Evolutionary conservation across 495 filamentous ascomycete species (phyloP), one percentile per base, ranked within the genome.

Genomic region (Ramalina intermedia): DNA sequence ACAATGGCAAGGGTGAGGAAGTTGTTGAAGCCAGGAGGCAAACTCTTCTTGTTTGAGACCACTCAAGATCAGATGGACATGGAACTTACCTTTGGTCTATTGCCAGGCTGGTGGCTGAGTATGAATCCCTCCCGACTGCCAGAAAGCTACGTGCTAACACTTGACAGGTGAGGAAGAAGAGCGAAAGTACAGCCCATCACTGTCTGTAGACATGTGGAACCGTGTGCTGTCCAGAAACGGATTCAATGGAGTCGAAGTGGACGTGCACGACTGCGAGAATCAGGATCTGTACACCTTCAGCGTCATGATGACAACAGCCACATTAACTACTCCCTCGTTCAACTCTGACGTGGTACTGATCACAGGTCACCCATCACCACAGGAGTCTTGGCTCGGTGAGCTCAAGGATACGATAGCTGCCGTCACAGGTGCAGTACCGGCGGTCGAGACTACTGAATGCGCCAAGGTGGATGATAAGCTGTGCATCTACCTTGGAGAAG

Each of bases 31-130:
- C 57, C 59, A 17, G 51, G 51, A 6, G 58, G 58, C n/a, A 56
- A 56, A 39, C 39, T 61, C 3, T 37, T 61, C 17, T 26, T 54
- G 36, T 24, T 50, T n/a, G 52, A 54, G 27, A 9, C 21, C 11
- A 37, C 17, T 8, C 12, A 48, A 18, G 20, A 14, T 24, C n/a
- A 6, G 6, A 6, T 48, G 6, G 13, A 41, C 29, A 43, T 51
- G 21, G 58, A 54, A 1, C 13, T 48, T 16, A 13, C 60, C 5
- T 48, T 51, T 29, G 50, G 44, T 26, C 6, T 43, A 14, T 38
- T 53, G 33, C 50, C 50, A 4, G 61, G 59, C 3, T 65, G 62
- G 62, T 65, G 61, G 61, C 16, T 51, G 14, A 55, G 56, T 43
- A 48, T 41, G 51, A 23, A 6, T 43, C 24, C 12, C 4, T 27